A percentile compares a stretch with the other conserved stretches of the same genome.
Conservation (phyloP, 2,329 filamentous ascomycete genomes). For the Colletotrichum nymphaeae region DNA sequence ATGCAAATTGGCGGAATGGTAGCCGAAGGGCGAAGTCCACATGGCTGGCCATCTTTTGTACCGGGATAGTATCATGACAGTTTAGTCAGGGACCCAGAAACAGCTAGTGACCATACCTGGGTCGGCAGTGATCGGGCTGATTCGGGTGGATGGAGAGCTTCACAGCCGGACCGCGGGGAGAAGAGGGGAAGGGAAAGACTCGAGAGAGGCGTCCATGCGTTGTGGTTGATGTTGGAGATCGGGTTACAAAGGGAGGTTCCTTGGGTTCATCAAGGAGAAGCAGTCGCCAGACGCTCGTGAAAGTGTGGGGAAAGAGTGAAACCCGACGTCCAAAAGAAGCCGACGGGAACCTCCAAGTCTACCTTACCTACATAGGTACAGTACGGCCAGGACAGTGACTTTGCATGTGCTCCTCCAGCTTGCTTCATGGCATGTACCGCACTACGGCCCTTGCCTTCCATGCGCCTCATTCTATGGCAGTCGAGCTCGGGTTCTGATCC, state of each 20-base stretch:
- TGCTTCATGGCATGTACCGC: conserved; percentile 14
- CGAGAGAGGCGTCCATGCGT: conserved; percentile 14
- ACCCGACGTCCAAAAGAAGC: conserved; percentile 8
- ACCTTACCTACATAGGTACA: too few relatives aligned
- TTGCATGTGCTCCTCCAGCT: conserved; percentile 31
- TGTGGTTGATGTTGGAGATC: conserved; percentile 26
- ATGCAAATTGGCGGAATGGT: neutral
- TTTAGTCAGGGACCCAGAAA: conserved; percentile 10
- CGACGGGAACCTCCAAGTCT: neutral
- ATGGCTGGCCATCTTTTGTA: neutral
- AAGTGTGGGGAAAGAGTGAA: conserved; percentile 43
- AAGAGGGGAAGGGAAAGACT: neutral
- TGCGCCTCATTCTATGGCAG: neutral
- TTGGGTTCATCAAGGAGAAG: conserved; percentile 4
- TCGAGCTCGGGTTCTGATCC: neutral
- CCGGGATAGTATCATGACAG: neutral
- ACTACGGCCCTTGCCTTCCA: neutral
- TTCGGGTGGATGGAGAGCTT: conserved; percentile 47
- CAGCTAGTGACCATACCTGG: conserved; percentile 18
- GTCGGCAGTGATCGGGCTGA: conserved; percentile 49
- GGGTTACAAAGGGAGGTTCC: conserved; percentile 9
- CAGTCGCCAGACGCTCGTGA: conserved; percentile 40
- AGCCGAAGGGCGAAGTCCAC: conserved; percentile 9
- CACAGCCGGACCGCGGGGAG: conserved; percentile 35
- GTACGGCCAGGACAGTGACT: neutral